Percentiles rank a stretch among this genome's conserved stretches.
Conservation (phyloP, 352 stramenopile genomes). For the Phytopythium helicoides region DNA sequence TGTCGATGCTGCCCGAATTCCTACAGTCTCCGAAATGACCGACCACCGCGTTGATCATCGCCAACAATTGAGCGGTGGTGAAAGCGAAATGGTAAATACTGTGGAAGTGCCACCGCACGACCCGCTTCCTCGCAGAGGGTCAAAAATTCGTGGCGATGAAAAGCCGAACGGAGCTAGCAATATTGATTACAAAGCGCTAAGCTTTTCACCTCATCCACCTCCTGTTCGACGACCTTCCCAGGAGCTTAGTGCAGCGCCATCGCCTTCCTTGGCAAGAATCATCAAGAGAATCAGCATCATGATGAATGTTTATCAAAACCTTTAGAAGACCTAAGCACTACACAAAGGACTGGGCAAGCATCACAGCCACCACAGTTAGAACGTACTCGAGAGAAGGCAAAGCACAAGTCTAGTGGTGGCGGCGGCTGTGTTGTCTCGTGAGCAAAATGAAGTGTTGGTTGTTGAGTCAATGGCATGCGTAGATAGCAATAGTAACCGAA, state of each 20-base stretch:
- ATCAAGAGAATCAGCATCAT: too few species aligned
- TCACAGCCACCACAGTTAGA: too few species aligned
- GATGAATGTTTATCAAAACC: too few species aligned
- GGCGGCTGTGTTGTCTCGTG: too few species aligned
- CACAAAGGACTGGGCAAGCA: too few species aligned
- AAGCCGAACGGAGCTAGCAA: not conserved
- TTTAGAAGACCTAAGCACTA: too few species aligned
- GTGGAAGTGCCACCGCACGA: too few species aligned
- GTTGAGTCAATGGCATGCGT: not conserved
- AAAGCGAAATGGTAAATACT: too few species aligned
- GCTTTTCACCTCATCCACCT: not conserved
- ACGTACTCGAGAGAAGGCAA: too few species aligned
- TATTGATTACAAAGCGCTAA: conserved; percentile 3
- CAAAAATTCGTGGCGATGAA: not conserved
- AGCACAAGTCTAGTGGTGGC: too few species aligned
- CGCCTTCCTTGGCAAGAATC: too few species aligned
- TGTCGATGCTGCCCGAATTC: not conserved
- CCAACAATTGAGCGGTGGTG: not conserved
- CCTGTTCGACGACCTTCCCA: not conserved
- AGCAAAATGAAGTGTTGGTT: not conserved
- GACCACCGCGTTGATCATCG: not conserved
- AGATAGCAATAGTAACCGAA: not conserved
- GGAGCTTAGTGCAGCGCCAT: too few species aligned
- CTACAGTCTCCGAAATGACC: not conserved
- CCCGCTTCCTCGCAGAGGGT: not conserved